Evolutionary conservation across 2,329 filamentous ascomycete genomes (phyloP).

Genomic region (Ophiostoma australiae): DNA sequence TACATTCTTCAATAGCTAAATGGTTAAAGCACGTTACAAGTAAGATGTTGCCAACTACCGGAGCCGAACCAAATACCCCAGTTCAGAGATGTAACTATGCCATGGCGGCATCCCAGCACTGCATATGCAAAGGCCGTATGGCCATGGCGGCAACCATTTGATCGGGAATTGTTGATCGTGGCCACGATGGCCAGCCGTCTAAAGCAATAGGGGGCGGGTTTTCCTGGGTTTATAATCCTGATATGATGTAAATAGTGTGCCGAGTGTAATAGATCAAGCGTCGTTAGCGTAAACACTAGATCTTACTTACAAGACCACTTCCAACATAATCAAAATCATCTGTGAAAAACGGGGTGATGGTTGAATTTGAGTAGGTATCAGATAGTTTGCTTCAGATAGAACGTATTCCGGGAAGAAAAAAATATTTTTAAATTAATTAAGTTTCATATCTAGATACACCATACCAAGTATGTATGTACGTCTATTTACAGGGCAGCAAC

Average conservation of each 20-base stretch:
- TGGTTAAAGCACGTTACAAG: neutral
- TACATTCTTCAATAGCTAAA: neutral
- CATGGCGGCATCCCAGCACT: neutral
- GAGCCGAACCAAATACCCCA: neutral
- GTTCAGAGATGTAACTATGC: neutral
- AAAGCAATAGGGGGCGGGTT: neutral
- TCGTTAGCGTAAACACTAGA: neutral
- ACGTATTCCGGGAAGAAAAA: neutral
- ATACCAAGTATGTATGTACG: neutral
- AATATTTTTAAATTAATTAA: neutral
- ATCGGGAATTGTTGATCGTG: neutral
- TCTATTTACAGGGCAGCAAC: constrained; percentile 16
- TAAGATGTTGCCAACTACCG: neutral
- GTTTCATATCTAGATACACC: neutral
- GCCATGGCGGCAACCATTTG: neutral
- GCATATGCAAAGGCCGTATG: neutral
- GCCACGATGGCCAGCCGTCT: neutral
- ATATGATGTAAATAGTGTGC: neutral
- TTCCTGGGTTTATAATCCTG: neutral
- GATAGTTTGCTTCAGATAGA: neutral
- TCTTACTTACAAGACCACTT: too few species aligned
- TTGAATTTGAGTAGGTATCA: neutral
- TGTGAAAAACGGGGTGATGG: neutral
- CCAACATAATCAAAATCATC: neutral
- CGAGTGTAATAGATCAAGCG: neutral